These are phyloP conservation scores for Jasminum sambac DNA, from an alignment of 257 asterid genomes.

Conservation along the genomic window DNA sequence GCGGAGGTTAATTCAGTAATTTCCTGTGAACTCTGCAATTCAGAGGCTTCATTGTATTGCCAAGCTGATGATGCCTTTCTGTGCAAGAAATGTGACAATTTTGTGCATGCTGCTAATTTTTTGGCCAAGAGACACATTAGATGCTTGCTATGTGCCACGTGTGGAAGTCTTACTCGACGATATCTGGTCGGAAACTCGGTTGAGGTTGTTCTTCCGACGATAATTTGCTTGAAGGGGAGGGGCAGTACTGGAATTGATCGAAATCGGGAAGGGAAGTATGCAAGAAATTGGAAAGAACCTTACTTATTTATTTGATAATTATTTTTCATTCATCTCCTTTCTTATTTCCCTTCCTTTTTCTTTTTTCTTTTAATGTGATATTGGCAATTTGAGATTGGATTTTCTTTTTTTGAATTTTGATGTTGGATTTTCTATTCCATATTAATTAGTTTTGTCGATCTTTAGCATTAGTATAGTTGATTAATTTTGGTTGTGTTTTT, in stretches of 20 bases:
- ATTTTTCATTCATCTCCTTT: too few species aligned
- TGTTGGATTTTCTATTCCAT: too few species aligned
- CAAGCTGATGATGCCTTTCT: conserved; percentile 52
- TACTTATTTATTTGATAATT: conserved; percentile 33
- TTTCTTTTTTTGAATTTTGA: too few species aligned
- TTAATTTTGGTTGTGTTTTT: too few species aligned
- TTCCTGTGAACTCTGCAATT: conserved; percentile 42
- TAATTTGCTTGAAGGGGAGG: conserved; percentile 20
- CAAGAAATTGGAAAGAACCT: conserved; percentile 28
- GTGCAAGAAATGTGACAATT: conserved; percentile 49
- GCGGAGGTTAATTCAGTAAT: background rate
- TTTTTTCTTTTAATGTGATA: background rate
- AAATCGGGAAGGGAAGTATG: background rate
- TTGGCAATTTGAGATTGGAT: background rate
- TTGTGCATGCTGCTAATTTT: conserved; percentile 49
- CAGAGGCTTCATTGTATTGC: conserved; percentile 41
- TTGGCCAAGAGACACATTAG: conserved; percentile 46
- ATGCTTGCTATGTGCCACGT: conserved; percentile 38
- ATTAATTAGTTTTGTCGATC: too few species aligned
- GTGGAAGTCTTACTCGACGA: conserved; percentile 32
- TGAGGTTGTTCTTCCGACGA: conserved; percentile 27
- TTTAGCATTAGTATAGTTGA: too few species aligned
- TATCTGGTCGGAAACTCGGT: conserved; percentile 37
- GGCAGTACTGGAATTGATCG: background rate
- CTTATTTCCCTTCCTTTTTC: background rate